Base-by-base conservation (phyloP, 2,329 filamentous ascomycete species). In the Colletotrichum eremochloae region DNA sequence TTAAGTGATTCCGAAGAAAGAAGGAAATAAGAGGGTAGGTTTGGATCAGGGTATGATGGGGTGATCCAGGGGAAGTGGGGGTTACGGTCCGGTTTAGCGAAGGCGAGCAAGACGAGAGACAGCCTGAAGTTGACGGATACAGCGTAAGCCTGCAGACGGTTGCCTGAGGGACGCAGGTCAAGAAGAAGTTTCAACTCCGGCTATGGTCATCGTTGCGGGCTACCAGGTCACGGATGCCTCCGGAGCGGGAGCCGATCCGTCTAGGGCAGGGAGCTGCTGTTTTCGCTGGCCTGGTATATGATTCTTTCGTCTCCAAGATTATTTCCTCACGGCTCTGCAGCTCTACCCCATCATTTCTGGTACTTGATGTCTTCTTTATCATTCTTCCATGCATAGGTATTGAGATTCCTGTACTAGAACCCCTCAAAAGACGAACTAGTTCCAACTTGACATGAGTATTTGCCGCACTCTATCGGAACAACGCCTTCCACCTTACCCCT, bases 301-400 rank as follows among this genome's bases (percentile, higher is more conserved):
- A 24, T 57, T 58, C 42, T 52, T 29, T 50, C 33, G 20, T 36
- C 44, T 6, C 11, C 46, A 50, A 29, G 15, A 29, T 57, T 4
- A 48, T 46, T 50, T 24, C 38, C 7, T 55, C 40, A n/a, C 8
- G 8, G 20, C 63, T 14, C 56, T 29, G 8, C 42, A 38, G 15
- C 24, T 50, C 46, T 18, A 24, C 20, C 11, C 58, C 31, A 20
- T 42, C 50, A 12, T 56, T n/a, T 9, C 24, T 18, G 29, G 52
- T 14, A 9, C 50, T 29, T 29, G 33, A 2, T 14, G 18, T 44
- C 44, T 38, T 18, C 14, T 3, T 52, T 46, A 24, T 1, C 33
- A 33, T 53, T 67, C 56, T 68, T 63, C 48, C 20, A 63, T 63
- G 38, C 65, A 63, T 67, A 24, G 24, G 24, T 24, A 7, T 56